A percentile compares a stretch with the other conserved stretches of the same genome.
Conservation (phyloP, 129 eudicot species). For the Centella asiatica region DNA sequence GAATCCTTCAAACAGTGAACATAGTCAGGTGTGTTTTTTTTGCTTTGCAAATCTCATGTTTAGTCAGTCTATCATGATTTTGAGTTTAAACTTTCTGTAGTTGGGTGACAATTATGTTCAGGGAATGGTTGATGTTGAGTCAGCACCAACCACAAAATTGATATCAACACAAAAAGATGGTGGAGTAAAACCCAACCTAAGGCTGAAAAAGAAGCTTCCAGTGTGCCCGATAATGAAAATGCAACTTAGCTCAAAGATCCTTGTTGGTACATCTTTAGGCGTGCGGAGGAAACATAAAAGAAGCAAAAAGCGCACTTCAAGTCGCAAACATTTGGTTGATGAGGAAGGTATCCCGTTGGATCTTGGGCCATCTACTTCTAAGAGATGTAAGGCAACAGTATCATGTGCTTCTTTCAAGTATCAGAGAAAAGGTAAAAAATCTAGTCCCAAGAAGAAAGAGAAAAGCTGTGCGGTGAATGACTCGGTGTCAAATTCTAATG, state of each 20-base stretch:
- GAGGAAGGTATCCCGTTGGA: constrained; percentile 13
- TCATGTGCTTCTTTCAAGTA: constrained; percentile 2
- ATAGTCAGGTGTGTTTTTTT: background rate
- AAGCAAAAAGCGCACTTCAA: constrained; percentile 11
- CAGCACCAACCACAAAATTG: constrained; percentile 11
- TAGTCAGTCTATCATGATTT: background rate
- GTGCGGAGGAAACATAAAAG: constrained; percentile 45
- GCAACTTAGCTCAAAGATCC: constrained; percentile 48
- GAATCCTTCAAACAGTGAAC: background rate
- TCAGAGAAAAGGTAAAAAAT: constrained; percentile 5
- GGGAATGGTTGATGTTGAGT: constrained; percentile 5
- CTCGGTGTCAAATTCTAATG: background rate
- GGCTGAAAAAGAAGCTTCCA: constrained; percentile 25
- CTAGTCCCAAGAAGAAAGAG: constrained; percentile 18
- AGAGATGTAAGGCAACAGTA: background rate
- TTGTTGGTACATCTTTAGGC: constrained; percentile 39
- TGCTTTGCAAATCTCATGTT: background rate
- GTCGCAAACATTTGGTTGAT: constrained; percentile 17
- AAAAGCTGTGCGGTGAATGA: constrained; percentile 9
- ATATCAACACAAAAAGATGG: constrained; percentile 12
- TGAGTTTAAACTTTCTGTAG: background rate
- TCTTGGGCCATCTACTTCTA: constrained; percentile 42
- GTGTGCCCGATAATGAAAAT: constrained; percentile 28
- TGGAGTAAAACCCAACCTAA: constrained; percentile 18
- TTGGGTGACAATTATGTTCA: constrained; percentile 8